Conservation (phyloP, 371 early-diverging fungal genomes). For the Saksenaea vasiformis region DNA sequence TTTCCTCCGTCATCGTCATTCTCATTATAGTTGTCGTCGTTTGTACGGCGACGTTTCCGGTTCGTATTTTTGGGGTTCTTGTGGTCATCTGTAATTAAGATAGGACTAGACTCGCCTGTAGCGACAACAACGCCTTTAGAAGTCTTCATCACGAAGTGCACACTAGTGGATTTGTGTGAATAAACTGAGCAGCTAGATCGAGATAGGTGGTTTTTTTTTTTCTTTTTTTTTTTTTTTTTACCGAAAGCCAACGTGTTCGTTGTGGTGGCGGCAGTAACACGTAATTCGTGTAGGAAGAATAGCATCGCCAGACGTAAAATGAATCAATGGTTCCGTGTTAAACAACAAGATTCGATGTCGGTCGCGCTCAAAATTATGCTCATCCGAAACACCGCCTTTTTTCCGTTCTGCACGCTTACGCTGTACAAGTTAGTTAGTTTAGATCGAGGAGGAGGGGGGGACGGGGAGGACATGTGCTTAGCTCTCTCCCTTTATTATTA, state of each 20-base stretch:
- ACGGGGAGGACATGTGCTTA: too few species aligned
- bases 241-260: slow-evolving; percentile 85
- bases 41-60: slow-evolving; percentile 9
- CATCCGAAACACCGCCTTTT: slow-evolving; percentile 33
- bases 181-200: too few species aligned
- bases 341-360: slow-evolving; percentile 74
- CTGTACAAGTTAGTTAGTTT: slow-evolving; percentile 20
- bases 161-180: slow-evolving; percentile 59
- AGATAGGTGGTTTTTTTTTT: too few species aligned
- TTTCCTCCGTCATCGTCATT: slow-evolving; percentile 8
- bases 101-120: slow-evolving; percentile 75
- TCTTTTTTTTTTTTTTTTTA: too few species aligned
- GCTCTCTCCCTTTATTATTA: slow-evolving; percentile 12
- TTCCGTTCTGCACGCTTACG: slow-evolving; percentile 48
- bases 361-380: slow-evolving; percentile 51
- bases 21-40: too few species aligned
- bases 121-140: slow-evolving; percentile 51
- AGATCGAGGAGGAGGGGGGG: too few species aligned
- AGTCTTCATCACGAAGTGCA: slow-evolving; percentile 59
- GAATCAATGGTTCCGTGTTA: slow-evolving; percentile 78
- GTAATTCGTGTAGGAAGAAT: slow-evolving; percentile 88
- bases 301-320: slow-evolving; percentile 83
- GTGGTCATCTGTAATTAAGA: slow-evolving; percentile 90
- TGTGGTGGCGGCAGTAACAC: slow-evolving; percentile 91
- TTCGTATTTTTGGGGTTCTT: slow-evolving; percentile 38